Evolutionary conservation across 371 early-diverging fungal genomes (phyloP).

Genomic region (Gilbertella persicaria): DNA sequence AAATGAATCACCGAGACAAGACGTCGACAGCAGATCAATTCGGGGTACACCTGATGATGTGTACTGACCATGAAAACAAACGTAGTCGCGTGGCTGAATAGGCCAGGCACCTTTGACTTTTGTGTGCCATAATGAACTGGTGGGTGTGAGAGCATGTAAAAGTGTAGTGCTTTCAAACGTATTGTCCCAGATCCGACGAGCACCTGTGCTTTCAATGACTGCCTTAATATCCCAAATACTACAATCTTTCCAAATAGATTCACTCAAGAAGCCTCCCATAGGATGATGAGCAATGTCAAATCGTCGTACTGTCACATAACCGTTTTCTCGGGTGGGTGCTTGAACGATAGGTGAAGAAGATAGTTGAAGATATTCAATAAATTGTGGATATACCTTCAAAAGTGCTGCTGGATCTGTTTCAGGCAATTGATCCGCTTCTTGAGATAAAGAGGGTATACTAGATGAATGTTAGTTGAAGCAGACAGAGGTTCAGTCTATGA

Average conservation of each 20-base stretch:
- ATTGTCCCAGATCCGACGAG: conserved; percentile 51
- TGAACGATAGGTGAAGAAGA: conserved; percentile 12
- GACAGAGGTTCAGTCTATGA: background rate
- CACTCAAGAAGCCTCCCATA: conserved; percentile 49
- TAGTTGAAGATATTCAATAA: conserved; percentile 19
- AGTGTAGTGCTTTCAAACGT: conserved; percentile 49
- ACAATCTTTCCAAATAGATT: conserved; percentile 53
- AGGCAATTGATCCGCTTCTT: conserved; percentile 17
- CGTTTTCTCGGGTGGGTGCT: conserved; percentile 27
- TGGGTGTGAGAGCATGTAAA: conserved; percentile 47
- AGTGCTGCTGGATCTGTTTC: conserved; percentile 33
- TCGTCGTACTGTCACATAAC: conserved; percentile 37
- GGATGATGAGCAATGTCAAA: conserved; percentile 53
- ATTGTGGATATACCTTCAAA: conserved; percentile 23
- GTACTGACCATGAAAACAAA: conserved; percentile 51
- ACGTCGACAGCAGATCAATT: conserved; percentile 53
- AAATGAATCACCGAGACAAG: conserved; percentile 43
- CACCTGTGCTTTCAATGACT: conserved; percentile 43
- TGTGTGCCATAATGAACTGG: conserved; percentile 51
- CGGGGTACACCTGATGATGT: conserved; percentile 29
- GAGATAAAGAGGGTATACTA: background rate
- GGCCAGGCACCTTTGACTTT: conserved; percentile 61
- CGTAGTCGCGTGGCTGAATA: conserved; percentile 52
- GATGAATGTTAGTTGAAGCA: too few species aligned
- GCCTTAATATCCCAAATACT: conserved; percentile 64